Conservation (phyloP, 2,329 filamentous ascomycete genomes). For the Boeremia exigua region DNA sequence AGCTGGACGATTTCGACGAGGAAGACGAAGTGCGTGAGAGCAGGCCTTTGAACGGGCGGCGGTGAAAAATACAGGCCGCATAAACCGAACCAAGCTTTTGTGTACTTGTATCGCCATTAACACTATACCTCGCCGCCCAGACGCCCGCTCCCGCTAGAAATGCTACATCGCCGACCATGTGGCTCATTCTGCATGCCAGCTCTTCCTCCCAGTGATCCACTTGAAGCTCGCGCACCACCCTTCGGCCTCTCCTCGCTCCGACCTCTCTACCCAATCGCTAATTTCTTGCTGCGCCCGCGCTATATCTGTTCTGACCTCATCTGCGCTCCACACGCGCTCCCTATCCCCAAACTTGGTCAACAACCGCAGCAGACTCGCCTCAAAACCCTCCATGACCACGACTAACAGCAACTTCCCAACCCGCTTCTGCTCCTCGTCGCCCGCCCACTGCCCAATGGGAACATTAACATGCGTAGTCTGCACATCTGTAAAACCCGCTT, state of each 20-base stretch:
- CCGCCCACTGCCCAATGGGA: conserved; percentile 43
- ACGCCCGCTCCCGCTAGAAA: conserved; percentile 1
- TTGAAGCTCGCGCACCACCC: conserved; percentile 47
- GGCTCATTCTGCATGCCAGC: conserved; percentile 21
- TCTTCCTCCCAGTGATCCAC: conserved; percentile 45
- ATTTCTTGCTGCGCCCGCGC: conserved; percentile 37
- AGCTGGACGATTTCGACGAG: conserved; percentile 44
- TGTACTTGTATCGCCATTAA: not conserved
- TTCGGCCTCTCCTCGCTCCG: conserved; percentile 33
- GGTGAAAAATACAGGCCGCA: conserved; percentile 8
- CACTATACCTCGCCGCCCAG: not conserved
- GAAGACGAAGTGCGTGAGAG: conserved; percentile 33
- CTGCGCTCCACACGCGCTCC: conserved; percentile 34
- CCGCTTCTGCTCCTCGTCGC: conserved; percentile 38
- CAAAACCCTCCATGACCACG: conserved; percentile 42
- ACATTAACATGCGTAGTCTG: conserved; percentile 48
- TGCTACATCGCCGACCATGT: not conserved
- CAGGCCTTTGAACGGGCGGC: conserved; percentile 29
- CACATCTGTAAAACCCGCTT: conserved; percentile 54
- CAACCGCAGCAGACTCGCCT: conserved; percentile 34
- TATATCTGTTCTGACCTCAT: conserved; percentile 33
- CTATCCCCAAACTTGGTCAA: conserved; percentile 39
- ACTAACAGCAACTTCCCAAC: conserved; percentile 46
- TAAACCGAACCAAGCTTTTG: not conserved
- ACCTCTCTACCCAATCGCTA: conserved; percentile 31